phyloP scores from a whole-genome alignment of 768 basidiomycete species.

The Serendipita sp. region DNA sequence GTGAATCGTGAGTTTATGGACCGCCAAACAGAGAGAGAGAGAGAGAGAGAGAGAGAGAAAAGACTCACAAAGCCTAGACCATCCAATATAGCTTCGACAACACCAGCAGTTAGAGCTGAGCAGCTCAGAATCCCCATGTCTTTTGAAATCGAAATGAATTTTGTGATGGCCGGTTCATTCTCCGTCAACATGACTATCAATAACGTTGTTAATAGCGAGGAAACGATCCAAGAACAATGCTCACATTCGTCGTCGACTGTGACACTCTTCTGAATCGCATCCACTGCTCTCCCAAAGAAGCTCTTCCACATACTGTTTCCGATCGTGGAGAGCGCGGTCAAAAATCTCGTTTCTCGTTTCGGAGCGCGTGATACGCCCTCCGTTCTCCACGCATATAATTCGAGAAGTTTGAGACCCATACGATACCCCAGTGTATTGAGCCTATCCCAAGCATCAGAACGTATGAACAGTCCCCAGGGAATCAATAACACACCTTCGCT shows the following conservation, averaged over 20 bases:
- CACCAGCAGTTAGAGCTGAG: slow-evolving; percentile 93
- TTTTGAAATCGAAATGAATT: slow-evolving; percentile 81
- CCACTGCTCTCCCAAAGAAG: slow-evolving; percentile 84
- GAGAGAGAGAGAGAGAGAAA: slow-evolving; percentile 6
- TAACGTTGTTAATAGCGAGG: slow-evolving; percentile 6
- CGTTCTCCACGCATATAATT: slow-evolving; percentile 66
- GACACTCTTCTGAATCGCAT: slow-evolving; percentile 89
- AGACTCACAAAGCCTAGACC: slow-evolving; percentile 81
- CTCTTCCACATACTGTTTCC: slow-evolving; percentile 93
- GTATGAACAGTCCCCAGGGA: neutral
- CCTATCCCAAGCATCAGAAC: slow-evolving; percentile 25
- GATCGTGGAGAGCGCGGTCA: slow-evolving; percentile 83
- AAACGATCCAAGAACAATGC: slow-evolving; percentile 16
- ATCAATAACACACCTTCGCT: slow-evolving; percentile 49
- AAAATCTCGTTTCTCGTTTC: slow-evolving; percentile 78
- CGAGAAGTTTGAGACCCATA: slow-evolving; percentile 72
- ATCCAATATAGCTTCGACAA: slow-evolving; percentile 93
- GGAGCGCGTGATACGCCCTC: slow-evolving; percentile 75
- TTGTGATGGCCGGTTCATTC: slow-evolving; percentile 85
- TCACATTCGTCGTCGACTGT: slow-evolving; percentile 92
- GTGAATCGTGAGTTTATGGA: neutral
- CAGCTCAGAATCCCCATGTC: slow-evolving; percentile 91
- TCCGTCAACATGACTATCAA: slow-evolving; percentile 87
- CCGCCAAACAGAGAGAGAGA: slow-evolving; percentile 9
- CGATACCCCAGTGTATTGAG: slow-evolving; percentile 88